Percentiles rank a stretch among this genome's conserved stretches.
Conservation (phyloP, 78 protist genomes). For the Dictyostelium brefeldianum region DNA sequence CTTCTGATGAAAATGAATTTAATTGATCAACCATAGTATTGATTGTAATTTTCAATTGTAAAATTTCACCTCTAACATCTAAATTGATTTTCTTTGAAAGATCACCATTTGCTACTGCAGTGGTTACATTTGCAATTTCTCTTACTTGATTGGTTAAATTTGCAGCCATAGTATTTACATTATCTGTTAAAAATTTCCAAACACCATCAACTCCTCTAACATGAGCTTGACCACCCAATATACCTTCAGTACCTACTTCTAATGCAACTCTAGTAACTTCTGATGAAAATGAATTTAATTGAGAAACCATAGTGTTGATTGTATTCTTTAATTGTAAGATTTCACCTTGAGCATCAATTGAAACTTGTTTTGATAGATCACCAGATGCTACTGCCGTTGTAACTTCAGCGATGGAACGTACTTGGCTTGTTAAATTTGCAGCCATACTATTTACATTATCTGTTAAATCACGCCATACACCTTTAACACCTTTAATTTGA, state of each 20-base stretch:
- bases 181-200: slow-evolving; percentile 76
- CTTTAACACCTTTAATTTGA: slow-evolving; percentile 23
- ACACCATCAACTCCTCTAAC: slow-evolving; percentile 70
- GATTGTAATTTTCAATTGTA: slow-evolving; percentile 61
- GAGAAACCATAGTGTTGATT: slow-evolving; percentile 70
- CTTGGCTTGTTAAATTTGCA: slow-evolving; percentile 67
- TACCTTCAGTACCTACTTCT: slow-evolving; percentile 82
- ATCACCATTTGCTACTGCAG: slow-evolving; percentile 63
- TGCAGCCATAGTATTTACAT: slow-evolving; percentile 84
- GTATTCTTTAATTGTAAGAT: slow-evolving; percentile 48
- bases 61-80: slow-evolving; percentile 73
- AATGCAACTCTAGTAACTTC: slow-evolving; percentile 74
- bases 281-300: slow-evolving; percentile 39
- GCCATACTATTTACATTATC: slow-evolving; percentile 81
- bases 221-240: slow-evolving; percentile 76
- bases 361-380: slow-evolving; percentile 49
- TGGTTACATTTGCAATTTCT: slow-evolving; percentile 64
- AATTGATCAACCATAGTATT: slow-evolving; percentile 75
- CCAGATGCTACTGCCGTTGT: slow-evolving; percentile 75
- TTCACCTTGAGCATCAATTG: slow-evolving; percentile 46
- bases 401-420: slow-evolving; percentile 51
- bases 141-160: slow-evolving; percentile 64
- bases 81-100: slow-evolving; percentile 51
- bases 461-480: slow-evolving; percentile 58
- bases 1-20: slow-evolving; percentile 60